Evolutionary conservation across 331 rosid genomes (phyloP).

Genomic region (Quercus lobata): DNA sequence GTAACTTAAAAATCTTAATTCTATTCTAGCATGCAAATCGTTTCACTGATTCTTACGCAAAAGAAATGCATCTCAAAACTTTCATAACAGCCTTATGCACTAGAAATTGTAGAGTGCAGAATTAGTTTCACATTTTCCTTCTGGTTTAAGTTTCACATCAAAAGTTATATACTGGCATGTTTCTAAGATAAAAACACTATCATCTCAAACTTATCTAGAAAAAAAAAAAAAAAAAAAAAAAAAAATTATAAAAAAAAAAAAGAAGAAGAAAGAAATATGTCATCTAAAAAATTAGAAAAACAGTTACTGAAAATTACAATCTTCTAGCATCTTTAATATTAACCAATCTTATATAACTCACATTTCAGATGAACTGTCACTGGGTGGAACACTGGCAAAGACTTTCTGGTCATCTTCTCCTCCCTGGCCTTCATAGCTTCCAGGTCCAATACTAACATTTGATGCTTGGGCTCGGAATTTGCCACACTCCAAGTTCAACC

Average conservation of each 20-base stretch:
- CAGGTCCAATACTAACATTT: slow-evolving; percentile 65
- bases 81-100: background rate
- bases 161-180: background rate
- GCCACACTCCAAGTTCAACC: slow-evolving; percentile 30
- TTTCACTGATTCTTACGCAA: background rate
- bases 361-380: slow-evolving; percentile 50
- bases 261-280: no score
- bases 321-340: background rate
- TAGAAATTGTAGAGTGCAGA: background rate
- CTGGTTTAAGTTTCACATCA: background rate
- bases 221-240: no score
- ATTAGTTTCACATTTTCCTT: background rate
- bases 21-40: background rate
- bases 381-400: slow-evolving; percentile 28
- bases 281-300: background rate
- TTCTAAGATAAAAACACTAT: background rate
- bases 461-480: slow-evolving; percentile 64
- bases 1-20: background rate
- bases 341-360: slow-evolving; percentile 42
- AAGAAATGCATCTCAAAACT: background rate
- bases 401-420: slow-evolving; percentile 41
- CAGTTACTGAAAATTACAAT: background rate
- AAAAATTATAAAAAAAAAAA: no score
- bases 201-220: background rate
- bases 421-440: slow-evolving; percentile 53